phyloP scores from a whole-genome alignment of 208 protist genomes.

The Crithidia bombi region DNA sequence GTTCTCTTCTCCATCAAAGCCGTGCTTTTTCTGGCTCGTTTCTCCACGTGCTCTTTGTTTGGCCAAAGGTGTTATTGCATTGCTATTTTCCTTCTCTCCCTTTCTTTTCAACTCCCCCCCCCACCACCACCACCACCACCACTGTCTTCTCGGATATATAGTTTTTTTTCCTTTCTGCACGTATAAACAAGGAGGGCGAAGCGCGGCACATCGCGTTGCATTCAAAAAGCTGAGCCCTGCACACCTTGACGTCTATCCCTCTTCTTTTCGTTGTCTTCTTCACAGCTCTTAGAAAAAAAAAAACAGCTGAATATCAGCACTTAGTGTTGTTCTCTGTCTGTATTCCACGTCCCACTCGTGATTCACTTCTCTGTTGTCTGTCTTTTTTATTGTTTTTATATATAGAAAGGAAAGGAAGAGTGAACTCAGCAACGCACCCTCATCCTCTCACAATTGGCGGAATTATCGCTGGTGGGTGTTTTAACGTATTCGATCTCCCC shows the following conservation, averaged over 20 bases:
- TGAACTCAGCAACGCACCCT: too few relatives aligned
- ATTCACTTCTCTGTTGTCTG: background rate
- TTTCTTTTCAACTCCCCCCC: background rate
- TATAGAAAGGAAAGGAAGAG: too few relatives aligned
- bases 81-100: background rate
- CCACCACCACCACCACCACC: background rate
- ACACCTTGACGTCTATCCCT: slow-evolving; percentile 1
- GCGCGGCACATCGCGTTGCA: slow-evolving; percentile 15
- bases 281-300: too few relatives aligned
- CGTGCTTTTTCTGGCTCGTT: too few relatives aligned
- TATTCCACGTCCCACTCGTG: too few relatives aligned
- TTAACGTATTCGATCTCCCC: too few relatives aligned
- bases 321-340: too few relatives aligned
- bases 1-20: too few relatives aligned
- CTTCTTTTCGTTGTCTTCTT: background rate
- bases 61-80: background rate
- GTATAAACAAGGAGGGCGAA: background rate
- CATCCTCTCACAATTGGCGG: too few relatives aligned
- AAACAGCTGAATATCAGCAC: too few relatives aligned
- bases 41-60: too few relatives aligned
- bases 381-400: slow-evolving; percentile 5
- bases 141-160: background rate
- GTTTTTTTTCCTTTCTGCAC: slow-evolving; percentile 9
- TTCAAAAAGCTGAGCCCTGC: slow-evolving; percentile 5
- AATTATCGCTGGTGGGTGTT: too few relatives aligned